A percentile compares a stretch with the other conserved stretches of the same genome.
Conservation (phyloP, 2,329 filamentous ascomycete genomes). For the Ilyonectria robusta region DNA sequence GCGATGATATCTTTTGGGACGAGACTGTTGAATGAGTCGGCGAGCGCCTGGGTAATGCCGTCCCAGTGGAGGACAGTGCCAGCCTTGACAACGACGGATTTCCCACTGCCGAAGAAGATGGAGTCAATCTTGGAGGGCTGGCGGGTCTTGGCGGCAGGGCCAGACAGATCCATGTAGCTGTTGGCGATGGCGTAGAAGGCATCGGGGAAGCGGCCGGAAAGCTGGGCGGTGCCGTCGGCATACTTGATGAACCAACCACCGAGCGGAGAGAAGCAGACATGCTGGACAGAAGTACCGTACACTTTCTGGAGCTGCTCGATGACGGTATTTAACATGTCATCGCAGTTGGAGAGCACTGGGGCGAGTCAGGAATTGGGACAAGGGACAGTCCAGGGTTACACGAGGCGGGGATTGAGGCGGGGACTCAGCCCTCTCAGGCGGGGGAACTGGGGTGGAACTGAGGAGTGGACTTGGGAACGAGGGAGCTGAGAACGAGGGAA, state of each 20-base stretch:
- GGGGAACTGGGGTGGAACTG: not conserved
- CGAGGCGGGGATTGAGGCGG: not conserved
- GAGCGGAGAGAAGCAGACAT: slow-evolving; percentile 27
- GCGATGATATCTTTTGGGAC: not conserved
- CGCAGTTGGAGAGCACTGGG: slow-evolving; percentile 28
- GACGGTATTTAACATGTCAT: slow-evolving; percentile 7
- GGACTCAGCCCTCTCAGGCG: not conserved
- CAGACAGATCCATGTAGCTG: slow-evolving; percentile 7
- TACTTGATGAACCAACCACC: slow-evolving; percentile 32
- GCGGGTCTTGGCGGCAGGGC: not conserved
- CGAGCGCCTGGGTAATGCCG: not conserved
- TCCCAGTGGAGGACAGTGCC: slow-evolving; percentile 9
- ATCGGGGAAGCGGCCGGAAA: slow-evolving; percentile 24
- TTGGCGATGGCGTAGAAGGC: slow-evolving; percentile 17
- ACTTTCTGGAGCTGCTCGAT: slow-evolving; percentile 1
- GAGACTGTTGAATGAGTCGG: slow-evolving; percentile 10
- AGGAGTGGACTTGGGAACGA: too few relatives aligned
- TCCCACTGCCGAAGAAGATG: slow-evolving; percentile 17
- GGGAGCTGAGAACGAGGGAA: too few relatives aligned
- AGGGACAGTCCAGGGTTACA: not conserved
- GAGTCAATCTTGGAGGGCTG: slow-evolving; percentile 9
- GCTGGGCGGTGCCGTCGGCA: slow-evolving; percentile 14
- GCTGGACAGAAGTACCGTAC: not conserved
- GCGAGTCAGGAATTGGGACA: slow-evolving; percentile 1
- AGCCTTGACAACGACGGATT: slow-evolving; percentile 13